Percentiles rank a stretch among this genome's conserved stretches.
phyloP scores from a whole-genome alignment of 1,139 yeast genomes.

The Blastobotrys apis region DNA sequence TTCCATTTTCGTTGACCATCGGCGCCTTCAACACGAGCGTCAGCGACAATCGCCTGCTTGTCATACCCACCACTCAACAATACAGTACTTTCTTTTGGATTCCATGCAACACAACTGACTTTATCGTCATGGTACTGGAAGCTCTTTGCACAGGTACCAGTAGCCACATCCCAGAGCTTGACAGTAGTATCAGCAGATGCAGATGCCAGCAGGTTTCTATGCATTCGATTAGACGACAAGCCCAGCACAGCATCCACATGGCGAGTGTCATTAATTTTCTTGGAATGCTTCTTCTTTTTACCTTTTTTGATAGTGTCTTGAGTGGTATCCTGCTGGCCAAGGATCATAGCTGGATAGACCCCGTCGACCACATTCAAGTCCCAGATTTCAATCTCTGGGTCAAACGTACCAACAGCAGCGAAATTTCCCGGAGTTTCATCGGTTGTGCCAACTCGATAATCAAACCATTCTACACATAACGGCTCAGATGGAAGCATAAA shows the following conservation, averaged over 20 bases:
- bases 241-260: slow-evolving; percentile 95
- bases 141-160: slow-evolving; percentile 60
- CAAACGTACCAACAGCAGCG: slow-evolving; percentile 96
- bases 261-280: slow-evolving; percentile 61
- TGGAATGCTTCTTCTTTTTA: slow-evolving; percentile 49
- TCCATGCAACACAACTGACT: slow-evolving; percentile 89
- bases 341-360: slow-evolving; percentile 88
- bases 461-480: slow-evolving; percentile 91
- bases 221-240: slow-evolving; percentile 72
- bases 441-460: slow-evolving; percentile 47
- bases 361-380: slow-evolving; percentile 87
- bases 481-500: slow-evolving; percentile 97
- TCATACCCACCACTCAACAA: slow-evolving; percentile 93
- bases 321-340: slow-evolving; percentile 54
- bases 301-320: slow-evolving; percentile 40
- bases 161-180: slow-evolving; percentile 87
- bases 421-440: slow-evolving; percentile 65
- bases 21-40: slow-evolving; percentile 74
- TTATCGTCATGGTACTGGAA: slow-evolving; percentile 61
- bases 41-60: slow-evolving; percentile 70
- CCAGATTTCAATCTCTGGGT: slow-evolving; percentile 97
- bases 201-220: slow-evolving; percentile 83
- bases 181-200: slow-evolving; percentile 95
- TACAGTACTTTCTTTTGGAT: slow-evolving; percentile 67
- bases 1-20: slow-evolving; percentile 63